Base-by-base conservation (phyloP, 2,329 filamentous ascomycete genomes). In the Ceratocystis diversiconidia region DNA sequence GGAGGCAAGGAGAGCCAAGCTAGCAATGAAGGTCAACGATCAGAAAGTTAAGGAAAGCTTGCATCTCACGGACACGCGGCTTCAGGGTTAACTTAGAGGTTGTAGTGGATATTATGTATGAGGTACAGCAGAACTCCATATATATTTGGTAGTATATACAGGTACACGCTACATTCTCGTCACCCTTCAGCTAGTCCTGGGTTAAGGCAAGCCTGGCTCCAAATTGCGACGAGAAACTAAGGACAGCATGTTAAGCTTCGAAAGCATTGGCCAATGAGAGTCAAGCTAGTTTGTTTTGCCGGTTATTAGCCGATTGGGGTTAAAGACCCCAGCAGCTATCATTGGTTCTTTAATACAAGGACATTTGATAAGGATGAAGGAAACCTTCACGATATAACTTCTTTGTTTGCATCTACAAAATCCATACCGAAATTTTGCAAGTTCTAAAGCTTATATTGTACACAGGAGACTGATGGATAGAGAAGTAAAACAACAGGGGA, bases 371-470 rank as follows among this genome's bases (percentile, higher is more conserved):
- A 41, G 36, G 36, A 41, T 15, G 12, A 10, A 41, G 36, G 36
- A 41, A 41, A 41, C 10, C 10, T 41, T 41, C 10, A 41, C 10
- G 36, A 41, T 41, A 41, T 41, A 15, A 15, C 15, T 41, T 15
- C 12, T 10, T 52, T 52, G 48, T 52, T 28, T 25, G 19, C 46
- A 48, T 48, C 46, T n/a, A 22, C 46, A 19, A 57, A 64, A 62
- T 41, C 63, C 19, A 44, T 28, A 10, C 63, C 22, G 19, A 46
- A 32, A 55, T 65, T 65, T 67, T 65, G 19, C n/a, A 65, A 67
- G 32, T 50, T 67, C 66, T 67, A 67, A 67, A 60, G 64, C 59
- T 67, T 67, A 60, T 67, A 65, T 67, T 67, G 60, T 67, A 67
- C 66, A 67, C 66, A 64, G 66, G 62, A 46, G 19, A 50, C 59